A percentile compares a stretch with the other conserved stretches of the same genome.
Conservation (phyloP, 2,329 filamentous ascomycete species). For the Fusarium cyanostomum region DNA sequence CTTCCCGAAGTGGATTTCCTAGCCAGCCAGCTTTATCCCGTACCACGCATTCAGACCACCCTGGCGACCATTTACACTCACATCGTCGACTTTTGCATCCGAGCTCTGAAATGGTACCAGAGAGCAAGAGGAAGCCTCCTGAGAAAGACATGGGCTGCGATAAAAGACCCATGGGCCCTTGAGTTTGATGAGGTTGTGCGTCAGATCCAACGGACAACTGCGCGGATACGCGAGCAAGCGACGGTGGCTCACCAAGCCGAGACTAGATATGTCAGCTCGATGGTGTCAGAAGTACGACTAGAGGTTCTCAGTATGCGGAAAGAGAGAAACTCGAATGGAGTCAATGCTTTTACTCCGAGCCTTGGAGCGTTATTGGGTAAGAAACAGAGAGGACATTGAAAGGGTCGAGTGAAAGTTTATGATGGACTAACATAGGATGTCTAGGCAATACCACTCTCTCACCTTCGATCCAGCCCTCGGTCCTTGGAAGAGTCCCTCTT, state of each 20-base stretch:
- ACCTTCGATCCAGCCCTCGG: background rate
- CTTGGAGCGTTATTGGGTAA: background rate
- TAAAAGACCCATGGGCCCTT: constrained; percentile 11
- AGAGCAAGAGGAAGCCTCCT: constrained; percentile 1
- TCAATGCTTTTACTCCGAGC: too few relatives aligned
- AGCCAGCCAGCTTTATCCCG: constrained; percentile 17
- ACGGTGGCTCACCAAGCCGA: constrained; percentile 18
- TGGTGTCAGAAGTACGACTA: background rate
- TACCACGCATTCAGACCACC: constrained; percentile 11
- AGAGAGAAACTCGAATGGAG: background rate
- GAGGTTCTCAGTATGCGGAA: constrained; percentile 1
- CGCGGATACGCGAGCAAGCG: constrained; percentile 15
- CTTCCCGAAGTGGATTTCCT: constrained; percentile 17
- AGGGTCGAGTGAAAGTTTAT: background rate
- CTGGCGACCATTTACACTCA: constrained; percentile 14
- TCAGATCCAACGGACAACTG: constrained; percentile 2
- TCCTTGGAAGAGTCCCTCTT: background rate
- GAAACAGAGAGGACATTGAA: background rate
- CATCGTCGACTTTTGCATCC: constrained; percentile 24
- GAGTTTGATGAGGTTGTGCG: constrained; percentile 21
- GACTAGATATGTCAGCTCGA: constrained; percentile 8
- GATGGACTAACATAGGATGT: background rate
- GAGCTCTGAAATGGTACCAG: constrained; percentile 11
- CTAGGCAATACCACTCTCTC: background rate
- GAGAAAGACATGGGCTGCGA: constrained; percentile 1